Base-by-base conservation (phyloP, 805 yeast species). In the Lipomyces orientalis region DNA sequence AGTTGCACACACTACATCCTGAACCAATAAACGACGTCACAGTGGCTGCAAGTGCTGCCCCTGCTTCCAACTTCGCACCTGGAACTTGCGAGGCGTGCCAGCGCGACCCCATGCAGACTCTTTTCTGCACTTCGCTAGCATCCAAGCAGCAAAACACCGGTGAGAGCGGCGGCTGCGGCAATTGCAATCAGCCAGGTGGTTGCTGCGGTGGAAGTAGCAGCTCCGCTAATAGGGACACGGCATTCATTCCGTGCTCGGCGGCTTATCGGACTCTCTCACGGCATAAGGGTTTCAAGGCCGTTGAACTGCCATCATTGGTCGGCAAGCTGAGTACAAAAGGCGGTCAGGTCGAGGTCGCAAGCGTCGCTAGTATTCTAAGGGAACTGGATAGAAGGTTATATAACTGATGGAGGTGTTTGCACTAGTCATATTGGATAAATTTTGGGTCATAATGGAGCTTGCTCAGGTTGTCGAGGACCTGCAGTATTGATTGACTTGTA, bases 331-430 rank as follows among this genome's bases (percentile, higher is more conserved):
- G 89, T 37, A 90, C 96, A 0, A 82, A 90, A 70, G 97, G 97
- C 2, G 90, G 90, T 89, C 91, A 89, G 74, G 97, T 93, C 58
- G 97, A 93, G 75, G 97, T 90, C n/a, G 91, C 89, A 74, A 87
- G 92, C 73, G 95, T 93, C 43, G 97, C 95, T 37, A 89, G 90
- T 73, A 93, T 91, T 25, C 80, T 92, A 69, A 82, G 97, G 46
- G 95, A 91, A 73, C 81, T 93, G 75, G 97, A 93, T 77, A 83
- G 90, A 75, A 82, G 88, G 73, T 81, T 87, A 51, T 84, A 84
- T 73, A 80, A 83, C 69, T 85, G 46, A 37, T 58, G 55, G 9
- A n/a, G 12, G 16, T 10, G 9, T 10, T 4, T 43, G 16, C 16
- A 19, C 7, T 5, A 6, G 49, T 43, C 8, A 43, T 43, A 6